Evolutionary conservation across 192 early-diverging fungal genomes (phyloP).

Genomic region (Linnemannia exigua): DNA sequence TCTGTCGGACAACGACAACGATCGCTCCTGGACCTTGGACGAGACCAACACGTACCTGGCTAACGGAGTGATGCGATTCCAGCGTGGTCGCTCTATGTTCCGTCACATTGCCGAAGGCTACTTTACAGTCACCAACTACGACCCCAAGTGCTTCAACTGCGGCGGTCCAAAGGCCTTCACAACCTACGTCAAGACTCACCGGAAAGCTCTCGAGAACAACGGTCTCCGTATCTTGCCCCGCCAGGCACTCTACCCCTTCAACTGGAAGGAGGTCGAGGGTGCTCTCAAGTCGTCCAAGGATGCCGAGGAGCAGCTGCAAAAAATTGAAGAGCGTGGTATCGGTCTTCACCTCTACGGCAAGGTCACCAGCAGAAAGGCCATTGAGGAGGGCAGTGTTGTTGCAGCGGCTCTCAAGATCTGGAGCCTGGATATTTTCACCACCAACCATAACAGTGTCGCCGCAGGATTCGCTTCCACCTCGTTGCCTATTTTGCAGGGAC

Average conservation of each 20-base stretch:
- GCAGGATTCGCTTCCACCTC: constrained; percentile 11
- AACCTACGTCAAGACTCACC: constrained; percentile 64
- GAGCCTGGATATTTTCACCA: constrained; percentile 58
- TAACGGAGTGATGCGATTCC: constrained; percentile 71
- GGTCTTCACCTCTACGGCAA: constrained; percentile 71
- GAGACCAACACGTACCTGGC: constrained; percentile 66
- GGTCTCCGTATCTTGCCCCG: constrained; percentile 63
- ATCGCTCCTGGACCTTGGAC: constrained; percentile 68
- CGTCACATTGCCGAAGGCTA: constrained; percentile 65
- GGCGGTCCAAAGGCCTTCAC: constrained; percentile 70
- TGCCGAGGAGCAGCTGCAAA: constrained; percentile 57
- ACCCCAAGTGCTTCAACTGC: constrained; percentile 70
- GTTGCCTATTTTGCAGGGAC: constrained; percentile 33
- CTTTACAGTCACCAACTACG: constrained; percentile 64
- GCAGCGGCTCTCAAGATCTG: constrained; percentile 61
- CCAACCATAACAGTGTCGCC: constrained; percentile 10
- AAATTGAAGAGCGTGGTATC: constrained; percentile 56
- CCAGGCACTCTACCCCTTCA: constrained; percentile 62
- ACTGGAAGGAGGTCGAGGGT: constrained; percentile 62
- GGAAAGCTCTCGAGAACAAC: constrained; percentile 55
- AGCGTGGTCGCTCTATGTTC: constrained; percentile 66
- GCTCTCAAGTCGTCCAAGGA: constrained; percentile 50
- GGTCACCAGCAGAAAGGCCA: constrained; percentile 64
- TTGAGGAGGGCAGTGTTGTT: constrained; percentile 65
- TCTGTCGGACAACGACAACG: constrained; percentile 57